Base-by-base conservation (phyloP, 768 basidiomycete genomes). In the Phylloporus sp. region DNA sequence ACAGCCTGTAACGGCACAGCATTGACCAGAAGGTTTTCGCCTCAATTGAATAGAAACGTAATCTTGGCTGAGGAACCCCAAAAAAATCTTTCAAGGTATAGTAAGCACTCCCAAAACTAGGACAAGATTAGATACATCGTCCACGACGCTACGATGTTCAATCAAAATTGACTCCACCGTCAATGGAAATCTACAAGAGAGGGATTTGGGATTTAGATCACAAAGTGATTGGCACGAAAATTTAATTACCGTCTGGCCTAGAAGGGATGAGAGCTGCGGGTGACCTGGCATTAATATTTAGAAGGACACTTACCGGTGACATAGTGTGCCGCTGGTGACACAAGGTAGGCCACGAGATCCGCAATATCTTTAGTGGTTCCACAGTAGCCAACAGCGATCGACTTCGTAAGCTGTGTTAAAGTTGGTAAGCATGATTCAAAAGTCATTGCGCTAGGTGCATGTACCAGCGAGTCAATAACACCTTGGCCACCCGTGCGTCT, bases 261-360 rank as follows among this genome's bases (percentile, higher is more conserved):
- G 13, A 40, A 3, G 11, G 12, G 35, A 24, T 38, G 32, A 52
- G 39, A 13, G 6, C 16, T 0, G 9, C 28, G 40, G 48, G 12
- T 9, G 10, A 4, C 22, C 13, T 15, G 11, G n/a, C n/a, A n/a
- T n/a, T n/a, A n/a, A 18, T 1, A 20, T n/a, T 36, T 18, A 31
- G 10, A 27, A n/a, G 38, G 4, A 13, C 16, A 45, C 53, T 13
- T 53, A 67, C 73, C 72, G 41, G 71, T 73, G 50, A 75, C 39
- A 23, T 61, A 68, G 52, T 59, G 59, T 12, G 73, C 65, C 18
- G 70, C 67, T 4, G 66, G 61, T 2, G 68, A 70, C 2, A 52
- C 69, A 18, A 76, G 56, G 52, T 67, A 75, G 6, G 69, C 62
- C 5, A 75, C 75, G 0, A 76, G 62, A 16, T 52, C 59, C 1